phyloP scores from a whole-genome alignment of 75 land plant genomes.

The Pinus albicaulis region DNA sequence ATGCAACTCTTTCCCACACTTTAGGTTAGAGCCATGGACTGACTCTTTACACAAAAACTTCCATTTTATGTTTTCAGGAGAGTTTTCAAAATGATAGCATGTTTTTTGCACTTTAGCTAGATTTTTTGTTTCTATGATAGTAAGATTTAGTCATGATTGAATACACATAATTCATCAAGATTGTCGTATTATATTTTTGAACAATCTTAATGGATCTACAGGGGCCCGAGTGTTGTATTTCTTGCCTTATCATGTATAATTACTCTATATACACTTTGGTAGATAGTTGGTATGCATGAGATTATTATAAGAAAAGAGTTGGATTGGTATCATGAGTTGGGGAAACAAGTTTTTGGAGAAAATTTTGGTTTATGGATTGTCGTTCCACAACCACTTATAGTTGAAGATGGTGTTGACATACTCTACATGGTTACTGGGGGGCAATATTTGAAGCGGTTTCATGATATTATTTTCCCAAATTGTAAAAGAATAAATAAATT shows the following conservation, averaged over 20 bases:
- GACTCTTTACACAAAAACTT: no score
- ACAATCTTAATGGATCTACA: not conserved
- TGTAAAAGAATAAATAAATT: constrained; percentile 4
- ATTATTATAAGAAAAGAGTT: constrained; percentile 33
- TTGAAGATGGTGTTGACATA: no score
- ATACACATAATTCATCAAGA: no score
- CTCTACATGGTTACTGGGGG: constrained; percentile 31
- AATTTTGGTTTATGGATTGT: constrained; percentile 43
- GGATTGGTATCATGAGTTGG: constrained; percentile 44
- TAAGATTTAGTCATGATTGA: no score
- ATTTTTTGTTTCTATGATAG: no score
- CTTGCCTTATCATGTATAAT: constrained; percentile 28
- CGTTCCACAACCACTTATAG: constrained; percentile 29
- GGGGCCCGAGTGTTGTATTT: constrained; percentile 34
- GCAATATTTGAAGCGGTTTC: constrained; percentile 17
- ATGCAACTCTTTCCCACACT: no score
- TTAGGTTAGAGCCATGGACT: no score
- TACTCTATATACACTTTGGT: constrained; percentile 43
- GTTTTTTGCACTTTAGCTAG: no score
- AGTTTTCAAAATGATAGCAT: no score
- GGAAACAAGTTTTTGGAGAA: constrained; percentile 32
- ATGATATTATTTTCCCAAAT: constrained; percentile 13
- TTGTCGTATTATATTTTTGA: no score
- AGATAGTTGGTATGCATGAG: constrained; percentile 50
- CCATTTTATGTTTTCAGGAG: no score